These are phyloP conservation scores for Pseudozyma flocculosa DNA, from an alignment of 1,284 basidiomycete genomes.

Conservation along the genomic window DNA sequence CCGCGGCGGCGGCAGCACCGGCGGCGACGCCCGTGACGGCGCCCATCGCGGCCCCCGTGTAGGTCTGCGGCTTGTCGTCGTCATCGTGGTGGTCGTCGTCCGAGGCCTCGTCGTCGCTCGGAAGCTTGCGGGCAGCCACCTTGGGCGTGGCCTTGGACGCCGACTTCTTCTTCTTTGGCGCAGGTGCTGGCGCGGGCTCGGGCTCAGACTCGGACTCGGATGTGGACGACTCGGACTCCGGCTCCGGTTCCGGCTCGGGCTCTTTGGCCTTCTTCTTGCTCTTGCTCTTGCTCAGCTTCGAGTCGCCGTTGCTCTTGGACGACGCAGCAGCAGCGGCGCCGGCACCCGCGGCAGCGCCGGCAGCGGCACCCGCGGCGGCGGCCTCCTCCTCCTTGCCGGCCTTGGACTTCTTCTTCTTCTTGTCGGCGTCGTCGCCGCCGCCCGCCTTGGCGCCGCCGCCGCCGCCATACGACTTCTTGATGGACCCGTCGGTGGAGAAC, in stretches of 20 bases:
- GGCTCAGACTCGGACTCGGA: slow-evolving; percentile 19
- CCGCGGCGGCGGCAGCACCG: slow-evolving; percentile 39
- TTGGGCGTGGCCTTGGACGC: slow-evolving; percentile 13
- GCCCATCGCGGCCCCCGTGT: slow-evolving; percentile 45
- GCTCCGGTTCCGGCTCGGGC: slow-evolving; percentile 19
- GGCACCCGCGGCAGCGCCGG: slow-evolving; percentile 9
- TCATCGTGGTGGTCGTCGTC: slow-evolving; percentile 25
- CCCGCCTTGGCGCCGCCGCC: slow-evolving; percentile 2
- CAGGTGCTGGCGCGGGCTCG: slow-evolving; percentile 16
- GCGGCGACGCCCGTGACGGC: slow-evolving; percentile 45
- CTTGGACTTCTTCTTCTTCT: slow-evolving; percentile 6
- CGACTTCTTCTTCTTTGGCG: slow-evolving; percentile 11
- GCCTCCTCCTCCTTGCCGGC: slow-evolving; percentile 1
- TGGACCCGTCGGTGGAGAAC: slow-evolving; percentile 29
- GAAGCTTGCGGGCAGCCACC: slow-evolving; percentile 5
- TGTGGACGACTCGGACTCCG: slow-evolving; percentile 11
- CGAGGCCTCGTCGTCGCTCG: slow-evolving; percentile 9
- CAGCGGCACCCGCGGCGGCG: slow-evolving; percentile 20
- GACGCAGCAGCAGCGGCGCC: slow-evolving; percentile 17
- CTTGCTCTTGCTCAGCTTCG: slow-evolving; percentile 13
- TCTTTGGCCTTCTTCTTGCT: slow-evolving; percentile 31
- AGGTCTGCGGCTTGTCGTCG: slow-evolving; percentile 33
- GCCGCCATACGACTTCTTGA: slow-evolving; percentile 31
- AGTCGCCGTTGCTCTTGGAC: slow-evolving; percentile 3
- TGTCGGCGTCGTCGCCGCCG: slow-evolving; percentile 3